Base-by-base conservation (phyloP, 2,329 filamentous ascomycete species). In the Aspergillus sp. region DNA sequence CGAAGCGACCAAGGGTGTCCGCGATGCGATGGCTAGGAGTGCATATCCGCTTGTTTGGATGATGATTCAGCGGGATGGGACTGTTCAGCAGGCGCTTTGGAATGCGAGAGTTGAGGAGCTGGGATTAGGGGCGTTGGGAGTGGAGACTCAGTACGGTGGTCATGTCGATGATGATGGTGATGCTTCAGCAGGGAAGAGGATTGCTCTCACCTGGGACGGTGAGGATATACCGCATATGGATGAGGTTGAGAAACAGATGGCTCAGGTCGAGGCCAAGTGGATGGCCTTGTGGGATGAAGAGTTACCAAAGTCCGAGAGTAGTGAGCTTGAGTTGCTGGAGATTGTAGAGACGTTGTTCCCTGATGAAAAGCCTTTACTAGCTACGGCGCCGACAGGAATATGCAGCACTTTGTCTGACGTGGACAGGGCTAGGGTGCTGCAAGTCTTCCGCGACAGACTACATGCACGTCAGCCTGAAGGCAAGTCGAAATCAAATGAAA, bases 1-100 rank as follows among this genome's bases (percentile, higher is more conserved):
- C 48, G 74, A 81, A 42, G 86, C 89, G 29, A 95, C 90, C 0
- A 86, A 81, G 58, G 91, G 90, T 1, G 82, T 94, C 3, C 72
- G 87, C 45, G 82, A 89, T 38, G 82, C 88, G 26, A 59, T 96
- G 52, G 76, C 76, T 5, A 71, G 80, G 45, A 86, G 85, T 58
- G 65, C 70, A 32, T 82, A 78, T 70, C 86, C 89, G 1, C 78
- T 95, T 73, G 82, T 83, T 0, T 94, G 71, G 70, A 63, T 72
- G 55, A 62, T 72, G 57, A 62, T 71, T 45, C 66, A 67, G 46
- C 45, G 59, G 40, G 60, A 64, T 40, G 66, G 64, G 12, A 50
- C 45, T 8, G 40, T 74, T 37, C 61, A 59, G 41, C 71, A 74
- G 55, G 61, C 66, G 28, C 49, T 74, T 37, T 74, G 71, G 71